Base-by-base conservation (phyloP, 2,329 filamentous ascomycete genomes). In the Immersiporthe knoxdaviesiana region DNA sequence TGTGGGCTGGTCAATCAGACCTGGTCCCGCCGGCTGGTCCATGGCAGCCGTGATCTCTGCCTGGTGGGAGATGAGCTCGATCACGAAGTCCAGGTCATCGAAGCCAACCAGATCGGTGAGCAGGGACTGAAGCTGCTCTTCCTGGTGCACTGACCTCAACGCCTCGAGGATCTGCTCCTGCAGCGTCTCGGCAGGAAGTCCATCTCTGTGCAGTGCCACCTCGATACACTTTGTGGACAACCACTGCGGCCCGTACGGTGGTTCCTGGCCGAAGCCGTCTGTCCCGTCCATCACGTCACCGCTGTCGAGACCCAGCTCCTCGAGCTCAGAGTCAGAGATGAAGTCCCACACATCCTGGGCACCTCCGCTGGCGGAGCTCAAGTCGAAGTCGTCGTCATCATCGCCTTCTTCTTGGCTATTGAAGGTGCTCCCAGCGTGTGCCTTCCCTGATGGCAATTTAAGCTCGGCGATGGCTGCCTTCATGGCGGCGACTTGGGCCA, bases 271-370 rank as follows among this genome's bases (percentile, higher is more conserved):
- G n/a, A 72, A 74, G 14, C 74, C 81, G 63, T 70, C 75, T 58
- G 70, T 74, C 30, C 80, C 81, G 56, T 85, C 81, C 24, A 74
- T 69, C 54, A 75, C 73, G 41, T 74, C 74, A 75, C 79, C 39
- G 82, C 82, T 71, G 80, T 85, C 73, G 77, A 84, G 71, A 77
- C 84, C 72, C 52, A 84, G 80, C 35, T 87, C 85, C 62, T 90
- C 87, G 39, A 88, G 81, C 71, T 92, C 92, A 74, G 89, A 91
- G 75, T 94, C 91, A 70, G 90, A 93, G 76, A 97, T 93, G 69
- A 97, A 89, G 77, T 97, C 94, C 95, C 95, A 97, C 12, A 97
- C 90, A 79, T 97, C 94, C 69, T 95, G 92, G 6, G 88, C 87
- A 24, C 87, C 88, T 58, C 87, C 88, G 6, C 87, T 87, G 14